Base-by-base conservation (phyloP, 192 early-diverging fungal genomes). In the Umbelopsis vinacea region DNA sequence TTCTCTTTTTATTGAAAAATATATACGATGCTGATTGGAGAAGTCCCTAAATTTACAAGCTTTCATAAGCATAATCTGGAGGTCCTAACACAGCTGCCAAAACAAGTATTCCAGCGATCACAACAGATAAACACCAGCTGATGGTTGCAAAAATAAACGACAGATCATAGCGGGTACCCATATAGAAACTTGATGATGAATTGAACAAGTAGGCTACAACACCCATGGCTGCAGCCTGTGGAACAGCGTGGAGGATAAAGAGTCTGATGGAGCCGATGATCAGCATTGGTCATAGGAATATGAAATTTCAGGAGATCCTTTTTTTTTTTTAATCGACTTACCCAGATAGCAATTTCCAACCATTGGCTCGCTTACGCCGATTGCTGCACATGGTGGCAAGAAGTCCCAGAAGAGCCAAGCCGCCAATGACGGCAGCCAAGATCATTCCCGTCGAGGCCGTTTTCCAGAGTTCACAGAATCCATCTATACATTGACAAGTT, bases 391-490 rank as follows among this genome's bases (percentile, higher is more conserved):
- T 71, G 14, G 73, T 74, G 24, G 52, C 77, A 38, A 79, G 40
- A 7, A 79, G 46, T 40, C 54, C 70, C n/a, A 79, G 1, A 6
- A 79, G 37, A 17, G 55, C 68, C 43, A 79, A 71, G 0, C 57
- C 72, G 26, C 77, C 77, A 38, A 79, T 66, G 19, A 79, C 57
- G 7, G 70, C 66, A n/a, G 77, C 69, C 23, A 74, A 67, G 7
- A 79, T 37, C 71, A 79, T 73, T 12, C 77, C 77, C 23, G 72
- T 69, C 22, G 70, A 69, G 52, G 77, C 68, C n/a, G 52, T 63
- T 46, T 70, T 70, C 77, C 77, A 79, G 26, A 79, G 46, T 22
- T 79, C 77, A 71, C 77, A 79, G 38, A 73, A 79, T 24, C 72
- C 73, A 10, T 79, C 77, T 79, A 57, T 19, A 45, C 9, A 33